Evolutionary conservation across 164 flowering plant genomes (phyloP).

Genomic region (Sextonia rubra): DNA sequence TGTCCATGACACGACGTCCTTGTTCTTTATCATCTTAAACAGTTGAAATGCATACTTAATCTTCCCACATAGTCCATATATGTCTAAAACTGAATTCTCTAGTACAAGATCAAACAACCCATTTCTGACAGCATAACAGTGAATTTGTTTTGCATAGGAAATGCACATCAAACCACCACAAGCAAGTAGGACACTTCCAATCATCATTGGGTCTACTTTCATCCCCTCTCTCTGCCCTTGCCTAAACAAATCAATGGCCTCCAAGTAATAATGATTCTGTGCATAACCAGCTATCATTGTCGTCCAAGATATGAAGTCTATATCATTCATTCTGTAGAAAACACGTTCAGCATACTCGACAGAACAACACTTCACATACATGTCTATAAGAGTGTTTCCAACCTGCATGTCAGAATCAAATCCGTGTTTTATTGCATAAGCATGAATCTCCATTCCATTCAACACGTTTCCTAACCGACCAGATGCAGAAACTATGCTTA

Average conservation of each 20-base stretch:
- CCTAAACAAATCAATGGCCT: conserved; percentile 49
- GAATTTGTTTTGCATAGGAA: conserved; percentile 50
- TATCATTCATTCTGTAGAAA: conserved; percentile 44
- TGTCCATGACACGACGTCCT: conserved; percentile 84
- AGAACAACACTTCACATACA: conserved; percentile 67
- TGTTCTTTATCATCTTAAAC: conserved; percentile 43
- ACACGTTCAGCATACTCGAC: conserved; percentile 40
- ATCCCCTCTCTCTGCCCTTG: conserved; percentile 38
- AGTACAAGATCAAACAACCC: conserved; percentile 49
- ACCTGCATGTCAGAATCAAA: conserved; percentile 52
- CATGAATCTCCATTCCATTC: conserved; percentile 74
- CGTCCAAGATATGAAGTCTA: conserved; percentile 71
- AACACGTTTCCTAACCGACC: conserved; percentile 49
- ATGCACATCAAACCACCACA: conserved; percentile 43
- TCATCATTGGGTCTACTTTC: conserved; percentile 54
- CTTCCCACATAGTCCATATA: conserved; percentile 60
- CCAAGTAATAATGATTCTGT: conserved; percentile 37
- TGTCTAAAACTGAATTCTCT: conserved; percentile 50
- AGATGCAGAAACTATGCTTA: conserved; percentile 47
- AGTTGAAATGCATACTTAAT: conserved; percentile 43
- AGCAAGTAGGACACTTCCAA: conserved; percentile 65
- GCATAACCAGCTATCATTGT: conserved; percentile 64
- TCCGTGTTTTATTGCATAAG: conserved; percentile 57
- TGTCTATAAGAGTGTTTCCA: conserved; percentile 70
- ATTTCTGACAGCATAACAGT: conserved; percentile 44